Percentiles rank a stretch among this genome's conserved stretches.
Evolutionary conservation across 2,329 filamentous ascomycete genomes (phyloP).

Genomic region (Scytalidium lignicola): DNA sequence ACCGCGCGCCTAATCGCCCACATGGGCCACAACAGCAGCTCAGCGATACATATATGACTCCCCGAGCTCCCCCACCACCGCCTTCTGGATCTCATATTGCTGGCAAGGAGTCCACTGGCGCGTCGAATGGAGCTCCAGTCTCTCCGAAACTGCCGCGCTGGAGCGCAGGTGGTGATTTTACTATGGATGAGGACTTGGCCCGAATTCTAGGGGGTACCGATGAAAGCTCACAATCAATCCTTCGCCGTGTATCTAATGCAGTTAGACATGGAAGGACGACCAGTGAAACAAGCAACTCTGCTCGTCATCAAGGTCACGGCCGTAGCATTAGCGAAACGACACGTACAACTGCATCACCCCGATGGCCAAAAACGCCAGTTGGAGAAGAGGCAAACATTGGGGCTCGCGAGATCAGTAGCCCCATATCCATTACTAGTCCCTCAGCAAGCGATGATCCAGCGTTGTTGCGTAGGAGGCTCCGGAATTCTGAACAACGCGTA

Average conservation of each 20-base stretch:
- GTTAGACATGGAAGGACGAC: constrained; percentile 88
- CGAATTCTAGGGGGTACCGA: constrained; percentile 72
- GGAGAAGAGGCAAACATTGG: constrained; percentile 46
- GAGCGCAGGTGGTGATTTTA: constrained; percentile 82
- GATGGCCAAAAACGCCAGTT: constrained; percentile 63
- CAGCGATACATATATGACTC: constrained; percentile 29
- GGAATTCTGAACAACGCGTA: constrained; percentile 77
- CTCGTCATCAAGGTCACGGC: constrained; percentile 44
- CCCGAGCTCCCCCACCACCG: constrained; percentile 27
- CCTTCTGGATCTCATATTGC: constrained; percentile 12
- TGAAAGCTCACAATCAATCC: constrained; percentile 70
- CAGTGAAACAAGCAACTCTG: constrained; percentile 54
- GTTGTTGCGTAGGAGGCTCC: constrained; percentile 68
- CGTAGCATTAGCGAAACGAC: constrained; percentile 66
- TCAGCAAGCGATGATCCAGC: constrained; percentile 59
- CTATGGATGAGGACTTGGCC: constrained; percentile 92
- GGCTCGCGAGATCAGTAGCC: constrained; percentile 64
- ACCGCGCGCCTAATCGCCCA: constrained; percentile 26
- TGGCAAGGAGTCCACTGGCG: constrained; percentile 44
- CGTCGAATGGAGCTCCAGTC: constrained; percentile 28
- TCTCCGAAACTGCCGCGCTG: constrained; percentile 67
- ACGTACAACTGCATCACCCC: constrained; percentile 58
- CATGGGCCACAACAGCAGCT: constrained; percentile 36
- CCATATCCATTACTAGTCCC: constrained; percentile 54
- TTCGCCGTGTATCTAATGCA: constrained; percentile 86